These are phyloP conservation scores for Colletotrichum gigasporum DNA, from an alignment of 2,329 filamentous ascomycete genomes.

Conservation along the genomic window DNA sequence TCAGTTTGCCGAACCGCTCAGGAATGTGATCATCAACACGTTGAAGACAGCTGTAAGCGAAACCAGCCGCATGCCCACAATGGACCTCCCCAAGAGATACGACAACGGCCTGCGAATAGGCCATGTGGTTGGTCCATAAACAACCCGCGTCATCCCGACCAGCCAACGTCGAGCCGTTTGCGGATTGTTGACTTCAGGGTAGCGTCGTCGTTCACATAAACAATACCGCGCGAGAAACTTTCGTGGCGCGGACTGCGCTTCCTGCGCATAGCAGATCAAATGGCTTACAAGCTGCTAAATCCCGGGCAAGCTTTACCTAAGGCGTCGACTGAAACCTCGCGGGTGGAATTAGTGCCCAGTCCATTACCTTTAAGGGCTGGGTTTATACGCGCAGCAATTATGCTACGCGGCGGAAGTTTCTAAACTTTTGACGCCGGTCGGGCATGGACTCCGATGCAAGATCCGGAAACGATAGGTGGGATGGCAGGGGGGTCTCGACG, in stretches of 20 bases:
- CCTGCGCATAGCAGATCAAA: not conserved
- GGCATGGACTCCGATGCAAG: not conserved
- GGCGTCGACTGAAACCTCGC: not conserved
- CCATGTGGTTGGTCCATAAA: not conserved
- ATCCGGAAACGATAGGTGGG: not conserved
- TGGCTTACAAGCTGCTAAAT: not conserved
- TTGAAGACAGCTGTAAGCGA: not conserved
- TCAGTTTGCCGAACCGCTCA: not conserved
- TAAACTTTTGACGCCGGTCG: not conserved
- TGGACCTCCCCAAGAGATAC: slow-evolving; percentile 1
- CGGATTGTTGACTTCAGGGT: not conserved
- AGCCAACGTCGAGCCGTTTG: not conserved
- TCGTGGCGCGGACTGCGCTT: not conserved
- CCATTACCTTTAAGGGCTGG: not conserved
- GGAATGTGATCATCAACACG: slow-evolving; percentile 17
- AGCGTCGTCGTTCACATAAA: not conserved
- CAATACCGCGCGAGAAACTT: not conserved
- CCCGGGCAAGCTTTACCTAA: not conserved
- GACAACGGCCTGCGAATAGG: not conserved
- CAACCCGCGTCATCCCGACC: not conserved
- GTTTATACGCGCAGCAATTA: not conserved
- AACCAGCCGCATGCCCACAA: not conserved
- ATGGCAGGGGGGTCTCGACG: not conserved
- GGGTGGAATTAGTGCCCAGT: not conserved
- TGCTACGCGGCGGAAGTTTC: not conserved